Conservation (phyloP, 257 asterid species). For the Paraleonurus japonicus region DNA sequence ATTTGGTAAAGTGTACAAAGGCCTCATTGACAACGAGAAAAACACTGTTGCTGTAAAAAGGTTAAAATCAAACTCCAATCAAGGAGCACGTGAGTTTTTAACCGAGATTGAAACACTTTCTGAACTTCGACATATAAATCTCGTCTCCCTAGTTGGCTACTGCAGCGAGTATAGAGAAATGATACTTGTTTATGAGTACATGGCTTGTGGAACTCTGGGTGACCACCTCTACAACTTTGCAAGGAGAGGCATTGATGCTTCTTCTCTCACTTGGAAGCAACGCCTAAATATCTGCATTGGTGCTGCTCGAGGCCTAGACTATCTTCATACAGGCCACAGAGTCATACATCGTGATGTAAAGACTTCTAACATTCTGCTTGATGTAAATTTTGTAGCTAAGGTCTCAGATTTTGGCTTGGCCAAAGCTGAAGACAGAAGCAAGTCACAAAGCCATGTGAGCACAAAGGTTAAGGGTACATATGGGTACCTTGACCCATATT, state of each 20-base stretch:
- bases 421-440: background rate
- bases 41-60: slow-evolving; percentile 47
- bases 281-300: slow-evolving; percentile 42
- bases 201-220: slow-evolving; percentile 45
- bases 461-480: slow-evolving; percentile 51
- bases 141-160: slow-evolving; percentile 57
- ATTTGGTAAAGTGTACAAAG: slow-evolving; percentile 53
- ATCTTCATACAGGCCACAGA: background rate
- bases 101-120: slow-evolving; percentile 53
- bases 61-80: slow-evolving; percentile 39
- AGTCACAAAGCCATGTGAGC: slow-evolving; percentile 27
- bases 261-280: background rate
- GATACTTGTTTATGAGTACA: slow-evolving; percentile 50
- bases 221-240: slow-evolving; percentile 48
- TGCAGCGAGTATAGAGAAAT: slow-evolving; percentile 46
- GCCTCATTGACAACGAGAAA: slow-evolving; percentile 35
- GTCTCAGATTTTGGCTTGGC: background rate
- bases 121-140: slow-evolving; percentile 42
- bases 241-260: slow-evolving; percentile 9
- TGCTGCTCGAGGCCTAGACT: slow-evolving; percentile 29
- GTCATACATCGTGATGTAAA: background rate
- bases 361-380: background rate
- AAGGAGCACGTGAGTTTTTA: slow-evolving; percentile 52
- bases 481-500: slow-evolving; percentile 55
- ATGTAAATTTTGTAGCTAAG: background rate